Evolutionary conservation across 345 rosid species (phyloP).

Genomic region (Hibiscus mutabilis): DNA sequence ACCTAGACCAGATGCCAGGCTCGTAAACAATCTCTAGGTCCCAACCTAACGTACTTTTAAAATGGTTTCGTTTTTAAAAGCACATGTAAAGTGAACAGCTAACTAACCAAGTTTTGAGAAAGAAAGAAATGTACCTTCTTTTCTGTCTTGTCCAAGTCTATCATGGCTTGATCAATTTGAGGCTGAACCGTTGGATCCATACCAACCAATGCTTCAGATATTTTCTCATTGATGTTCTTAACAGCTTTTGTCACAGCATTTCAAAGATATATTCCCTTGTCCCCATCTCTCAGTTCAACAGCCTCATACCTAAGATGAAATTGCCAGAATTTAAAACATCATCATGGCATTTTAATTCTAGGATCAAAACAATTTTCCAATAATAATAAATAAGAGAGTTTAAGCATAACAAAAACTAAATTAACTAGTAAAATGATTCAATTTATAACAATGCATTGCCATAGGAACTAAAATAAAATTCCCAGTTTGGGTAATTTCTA

Average conservation of each 20-base stretch:
- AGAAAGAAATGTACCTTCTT: constrained; percentile 52
- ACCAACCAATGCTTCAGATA: constrained; percentile 79
- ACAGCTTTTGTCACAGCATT: constrained; percentile 88
- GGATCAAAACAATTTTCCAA: neutral
- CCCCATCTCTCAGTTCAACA: constrained; percentile 87
- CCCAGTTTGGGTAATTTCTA: neutral
- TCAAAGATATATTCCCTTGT: constrained; percentile 84
- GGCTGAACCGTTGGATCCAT: constrained; percentile 92
- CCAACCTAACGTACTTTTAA: neutral
- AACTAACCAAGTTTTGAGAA: neutral
- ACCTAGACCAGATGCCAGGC: neutral
- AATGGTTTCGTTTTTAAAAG: neutral
- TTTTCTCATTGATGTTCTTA: constrained; percentile 78
- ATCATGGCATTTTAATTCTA: neutral
- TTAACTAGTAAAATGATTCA: neutral
- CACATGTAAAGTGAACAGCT: neutral
- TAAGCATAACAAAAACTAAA: neutral
- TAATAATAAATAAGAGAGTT: neutral
- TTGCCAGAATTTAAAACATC: too few relatives aligned
- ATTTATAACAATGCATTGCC: neutral
- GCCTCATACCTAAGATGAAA: constrained; percentile 72
- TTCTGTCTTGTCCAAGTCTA: constrained; percentile 91
- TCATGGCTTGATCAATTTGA: constrained; percentile 96
- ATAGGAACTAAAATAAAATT: neutral
- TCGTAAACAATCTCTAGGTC: constrained; percentile 5